These are phyloP conservation scores for Paramyrothecium sp. DNA, from an alignment of 2,329 filamentous ascomycete genomes.

Conservation along the genomic window DNA sequence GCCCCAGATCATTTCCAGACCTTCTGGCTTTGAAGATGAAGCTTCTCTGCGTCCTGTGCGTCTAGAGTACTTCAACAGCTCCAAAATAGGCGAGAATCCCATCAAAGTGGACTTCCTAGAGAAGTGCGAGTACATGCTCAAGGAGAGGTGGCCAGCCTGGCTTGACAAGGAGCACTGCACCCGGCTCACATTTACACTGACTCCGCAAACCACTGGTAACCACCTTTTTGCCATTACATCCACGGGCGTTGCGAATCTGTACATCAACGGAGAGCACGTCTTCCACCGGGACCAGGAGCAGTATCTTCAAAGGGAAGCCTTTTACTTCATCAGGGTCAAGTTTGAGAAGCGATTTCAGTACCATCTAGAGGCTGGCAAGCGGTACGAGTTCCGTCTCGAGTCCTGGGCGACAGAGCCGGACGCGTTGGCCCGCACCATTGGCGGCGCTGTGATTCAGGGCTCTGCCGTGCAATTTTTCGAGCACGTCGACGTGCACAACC, in stretches of 20 bases:
- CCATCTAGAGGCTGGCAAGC: conserved; percentile 55
- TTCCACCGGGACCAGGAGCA: conserved; percentile 64
- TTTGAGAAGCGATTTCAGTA: conserved; percentile 60
- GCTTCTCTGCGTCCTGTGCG: conserved; percentile 58
- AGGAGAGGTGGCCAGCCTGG: too few relatives aligned
- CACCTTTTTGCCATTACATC: too few relatives aligned
- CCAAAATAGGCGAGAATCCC: too few relatives aligned
- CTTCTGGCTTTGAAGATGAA: too few relatives aligned
- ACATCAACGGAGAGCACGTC: conserved; percentile 59
- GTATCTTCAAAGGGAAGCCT: conserved; percentile 60
- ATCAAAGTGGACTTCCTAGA: too few relatives aligned
- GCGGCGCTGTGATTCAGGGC: conserved; percentile 35
- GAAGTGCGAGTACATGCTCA: too few relatives aligned
- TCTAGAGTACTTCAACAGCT: conserved; percentile 54
- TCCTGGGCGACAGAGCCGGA: conserved; percentile 58
- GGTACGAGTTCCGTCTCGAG: conserved; percentile 58
- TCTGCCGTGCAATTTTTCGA: conserved; percentile 8
- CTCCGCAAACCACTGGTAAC: too few relatives aligned
- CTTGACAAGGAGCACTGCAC: too few relatives aligned
- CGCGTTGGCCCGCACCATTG: conserved; percentile 46
- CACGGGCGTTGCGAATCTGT: conserved; percentile 62
- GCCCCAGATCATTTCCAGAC: too few relatives aligned
- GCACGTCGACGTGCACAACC: not conserved
- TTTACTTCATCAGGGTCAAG: conserved; percentile 66
- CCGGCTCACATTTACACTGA: too few relatives aligned